Evolutionary conservation across 2,329 filamentous ascomycete genomes (phyloP).

Genomic region (Fusarium subtropicale): DNA sequence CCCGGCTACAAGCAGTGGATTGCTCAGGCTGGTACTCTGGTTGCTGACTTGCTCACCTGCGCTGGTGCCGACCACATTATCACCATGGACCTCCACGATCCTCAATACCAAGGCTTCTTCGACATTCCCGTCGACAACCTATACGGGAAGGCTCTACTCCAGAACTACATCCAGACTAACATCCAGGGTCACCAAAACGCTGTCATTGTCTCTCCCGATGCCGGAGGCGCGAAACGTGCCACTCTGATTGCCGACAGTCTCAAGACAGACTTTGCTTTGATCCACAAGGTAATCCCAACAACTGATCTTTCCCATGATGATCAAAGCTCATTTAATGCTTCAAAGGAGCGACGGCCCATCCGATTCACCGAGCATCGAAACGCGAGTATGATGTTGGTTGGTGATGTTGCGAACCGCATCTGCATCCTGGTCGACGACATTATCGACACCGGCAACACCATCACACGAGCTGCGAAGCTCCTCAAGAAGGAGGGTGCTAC

Average conservation of each 20-base stretch:
- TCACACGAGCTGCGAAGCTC: conserved; percentile 95
- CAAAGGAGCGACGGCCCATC: conserved; percentile 86
- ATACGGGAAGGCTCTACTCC: conserved; percentile 82
- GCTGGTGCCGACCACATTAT: conserved; percentile 97
- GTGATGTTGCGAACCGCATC: conserved; percentile 81
- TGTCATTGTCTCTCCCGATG: conserved; percentile 95
- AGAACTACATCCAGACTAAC: conserved; percentile 79
- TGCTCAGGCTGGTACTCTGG: conserved; percentile 92
- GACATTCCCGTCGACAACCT: conserved; percentile 98
- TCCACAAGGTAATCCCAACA: conserved; percentile 79
- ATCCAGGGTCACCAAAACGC: conserved; percentile 83
- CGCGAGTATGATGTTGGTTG: conserved; percentile 95
- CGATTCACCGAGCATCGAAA: conserved; percentile 90
- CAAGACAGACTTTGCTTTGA: conserved; percentile 94
- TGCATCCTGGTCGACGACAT: conserved; percentile 95
- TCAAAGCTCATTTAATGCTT: conserved; percentile 49
- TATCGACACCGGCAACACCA: conserved; percentile 96
- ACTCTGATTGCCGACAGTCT: conserved; percentile 94
- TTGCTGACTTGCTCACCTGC: conserved; percentile 93
- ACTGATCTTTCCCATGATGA: conserved; percentile 49
- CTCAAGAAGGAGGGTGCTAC: conserved; percentile 95
- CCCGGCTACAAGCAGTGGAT: conserved; percentile 99
- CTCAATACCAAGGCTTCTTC: conserved; percentile 98
- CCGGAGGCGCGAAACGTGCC: conserved; percentile 94
- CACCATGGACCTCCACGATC: conserved; percentile 96